Evolutionary conservation across 2,329 filamentous ascomycete species (phyloP), one percentile per base, ranked within the genome.

Genomic region (Fusarium sp.): DNA sequence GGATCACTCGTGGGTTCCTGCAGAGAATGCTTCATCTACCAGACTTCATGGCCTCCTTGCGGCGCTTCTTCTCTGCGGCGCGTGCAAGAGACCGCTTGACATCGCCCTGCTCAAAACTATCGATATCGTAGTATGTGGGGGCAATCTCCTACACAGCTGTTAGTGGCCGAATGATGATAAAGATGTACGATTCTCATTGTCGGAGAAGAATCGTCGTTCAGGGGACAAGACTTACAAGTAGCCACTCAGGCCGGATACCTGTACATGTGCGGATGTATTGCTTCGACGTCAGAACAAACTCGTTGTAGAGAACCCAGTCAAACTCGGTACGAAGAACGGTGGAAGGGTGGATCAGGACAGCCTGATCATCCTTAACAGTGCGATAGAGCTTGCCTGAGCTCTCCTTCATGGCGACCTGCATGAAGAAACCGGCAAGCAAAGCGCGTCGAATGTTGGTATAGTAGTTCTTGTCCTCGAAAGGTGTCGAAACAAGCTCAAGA

Each of bases 241-340:
- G 84, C 96, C 96, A 99, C 81, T 99, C 96, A 1, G 95, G 93
- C 78, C 93, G 92, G 58, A 99, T 91, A 30, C 92, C 90, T 14
- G 94, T 98, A 49, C 98, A 93, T 1, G 93, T 98, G 60, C 97
- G 89, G 75, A 99, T 95, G 80, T 98, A 99, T 83, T 98, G 97
- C 87, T 99, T 98, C 55, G 92, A 96, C 1, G 96, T 99, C 59
- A 99, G 88, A 14, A 99, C 96, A 77, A 98, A 99, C 78, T 99
- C 97, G 76, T 98, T 97, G 82, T 99, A 99, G 27, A 99, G 84
- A 27, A 99, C 93, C 96, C 96, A 99, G 73, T 99, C 96, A 73
- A 91, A 93, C 63, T 98, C 94, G 62, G 93, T 90, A 53, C 90
- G 88, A 23, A 99, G 86, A 32, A 97, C 94, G 1, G 94, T 98